These are phyloP conservation scores for Cenchrus purpureus DNA, from an alignment of 176 grass and related monocot genomes.

Conservation along the genomic window DNA sequence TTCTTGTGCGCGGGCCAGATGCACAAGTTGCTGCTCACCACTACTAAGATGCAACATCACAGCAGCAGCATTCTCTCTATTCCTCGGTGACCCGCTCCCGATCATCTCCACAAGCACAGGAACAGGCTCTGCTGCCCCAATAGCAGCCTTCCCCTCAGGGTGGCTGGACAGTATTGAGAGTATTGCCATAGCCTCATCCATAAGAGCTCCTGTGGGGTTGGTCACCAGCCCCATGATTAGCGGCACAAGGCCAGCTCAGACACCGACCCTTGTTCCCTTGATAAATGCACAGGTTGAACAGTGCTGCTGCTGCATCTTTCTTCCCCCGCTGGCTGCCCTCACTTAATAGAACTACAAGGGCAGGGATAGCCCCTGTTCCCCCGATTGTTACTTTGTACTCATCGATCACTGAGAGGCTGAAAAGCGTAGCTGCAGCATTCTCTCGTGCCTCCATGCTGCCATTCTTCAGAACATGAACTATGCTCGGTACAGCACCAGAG, in stretches of 20 bases:
- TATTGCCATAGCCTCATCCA: conserved; percentile 87
- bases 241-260: conserved; percentile 78
- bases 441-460: conserved; percentile 95
- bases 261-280: conserved; percentile 89
- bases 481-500: conserved; percentile 68
- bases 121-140: conserved; percentile 71
- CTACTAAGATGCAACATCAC: conserved; percentile 76
- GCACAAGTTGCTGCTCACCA: conserved; percentile 55
- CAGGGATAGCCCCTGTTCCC: conserved; percentile 73
- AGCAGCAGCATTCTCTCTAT: conserved; percentile 88
- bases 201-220: conserved; percentile 62
- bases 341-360: conserved; percentile 78
- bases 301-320: conserved; percentile 92
- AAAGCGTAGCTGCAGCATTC: conserved; percentile 92
- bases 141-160: conserved; percentile 76
- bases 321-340: conserved; percentile 88
- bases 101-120: conserved; percentile 81
- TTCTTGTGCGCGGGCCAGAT: conserved; percentile 58
- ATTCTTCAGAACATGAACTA: conserved; percentile 85
- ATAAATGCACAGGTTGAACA: conserved; percentile 96
- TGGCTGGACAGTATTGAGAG: conserved; percentile 86
- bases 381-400: conserved; percentile 89
- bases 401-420: conserved; percentile 91
- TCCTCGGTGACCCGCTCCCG: conserved; percentile 66
- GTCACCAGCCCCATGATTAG: conserved; percentile 83